phyloP scores from a whole-genome alignment of 139 green algal genomes.

The Nannochloris sp. region DNA sequence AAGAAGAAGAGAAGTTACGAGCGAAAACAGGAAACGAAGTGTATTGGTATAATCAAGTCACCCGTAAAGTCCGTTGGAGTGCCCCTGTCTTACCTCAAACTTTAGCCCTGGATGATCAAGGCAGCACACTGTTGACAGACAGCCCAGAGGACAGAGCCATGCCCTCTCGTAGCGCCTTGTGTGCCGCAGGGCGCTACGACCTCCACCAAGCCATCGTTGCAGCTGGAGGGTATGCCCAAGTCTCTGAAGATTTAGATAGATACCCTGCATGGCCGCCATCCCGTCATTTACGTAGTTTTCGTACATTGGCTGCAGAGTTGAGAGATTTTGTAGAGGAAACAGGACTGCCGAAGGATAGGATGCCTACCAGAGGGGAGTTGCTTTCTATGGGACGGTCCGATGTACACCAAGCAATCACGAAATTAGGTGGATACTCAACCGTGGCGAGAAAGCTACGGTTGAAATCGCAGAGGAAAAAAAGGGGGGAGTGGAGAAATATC shows the following conservation, averaged over 20 bases:
- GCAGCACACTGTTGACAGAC: constrained; percentile 9
- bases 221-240: constrained; percentile 24
- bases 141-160: constrained; percentile 21
- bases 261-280: constrained; percentile 15
- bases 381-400: constrained; percentile 24
- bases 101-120: constrained; percentile 18
- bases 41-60: constrained; percentile 21
- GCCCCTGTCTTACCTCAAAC: background rate
- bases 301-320: background rate
- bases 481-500: background rate
- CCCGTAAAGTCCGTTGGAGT: constrained; percentile 5
- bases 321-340: background rate
- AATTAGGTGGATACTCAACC: constrained; percentile 22
- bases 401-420: constrained; percentile 26
- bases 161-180: constrained; percentile 10
- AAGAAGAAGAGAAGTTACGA: background rate
- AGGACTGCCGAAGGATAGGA: background rate
- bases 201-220: constrained; percentile 33
- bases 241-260: constrained; percentile 17
- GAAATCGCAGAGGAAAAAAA: background rate
- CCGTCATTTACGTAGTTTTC: background rate
- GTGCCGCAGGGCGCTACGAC: constrained; percentile 30
- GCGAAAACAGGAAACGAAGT: background rate
- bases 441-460: constrained; percentile 1
- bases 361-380: constrained; percentile 15